Conservation (phyloP, 2,329 filamentous ascomycete genomes). For the Ceratocystis destructans region DNA sequence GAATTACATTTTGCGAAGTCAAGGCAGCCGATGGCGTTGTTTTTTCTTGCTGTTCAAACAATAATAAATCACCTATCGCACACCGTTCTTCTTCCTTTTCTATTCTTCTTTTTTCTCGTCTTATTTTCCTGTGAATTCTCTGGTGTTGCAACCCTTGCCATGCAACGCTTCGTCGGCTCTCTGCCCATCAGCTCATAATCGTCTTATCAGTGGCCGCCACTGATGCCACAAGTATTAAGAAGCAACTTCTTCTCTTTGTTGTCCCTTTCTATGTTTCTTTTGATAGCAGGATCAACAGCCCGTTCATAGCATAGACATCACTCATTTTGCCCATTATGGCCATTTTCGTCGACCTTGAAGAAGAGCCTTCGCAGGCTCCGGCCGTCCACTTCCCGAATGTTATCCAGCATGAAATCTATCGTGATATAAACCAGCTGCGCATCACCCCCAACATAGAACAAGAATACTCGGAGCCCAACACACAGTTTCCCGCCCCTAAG, state of each 20-base stretch:
- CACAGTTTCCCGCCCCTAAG: neutral
- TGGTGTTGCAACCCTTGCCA: neutral
- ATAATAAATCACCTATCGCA: neutral
- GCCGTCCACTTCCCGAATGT: conserved; percentile 10
- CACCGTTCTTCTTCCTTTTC: neutral
- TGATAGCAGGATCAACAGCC: neutral
- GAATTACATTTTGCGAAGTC: neutral
- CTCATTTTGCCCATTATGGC: conserved; percentile 16
- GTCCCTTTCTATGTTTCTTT: neutral
- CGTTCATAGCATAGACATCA: neutral
- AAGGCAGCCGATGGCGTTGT: neutral
- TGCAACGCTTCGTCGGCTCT: neutral
- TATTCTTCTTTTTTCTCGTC: neutral
- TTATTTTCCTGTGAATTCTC: neutral
- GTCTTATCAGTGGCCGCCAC: conserved; percentile 5
- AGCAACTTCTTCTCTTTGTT: neutral
- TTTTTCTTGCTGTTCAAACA: neutral
- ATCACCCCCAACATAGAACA: neutral
- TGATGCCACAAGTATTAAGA: neutral
- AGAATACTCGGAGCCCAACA: neutral
- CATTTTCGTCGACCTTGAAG: conserved; percentile 22
- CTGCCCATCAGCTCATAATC: neutral
- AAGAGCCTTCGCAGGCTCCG: conserved; percentile 20
- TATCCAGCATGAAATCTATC: conserved; percentile 14
- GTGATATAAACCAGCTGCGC: conserved; percentile 10